Evolutionary conservation across 2,329 filamentous ascomycete species (phyloP), one percentile per base, ranked within the genome.

Genomic region (Gyromitra esculenta): DNA sequence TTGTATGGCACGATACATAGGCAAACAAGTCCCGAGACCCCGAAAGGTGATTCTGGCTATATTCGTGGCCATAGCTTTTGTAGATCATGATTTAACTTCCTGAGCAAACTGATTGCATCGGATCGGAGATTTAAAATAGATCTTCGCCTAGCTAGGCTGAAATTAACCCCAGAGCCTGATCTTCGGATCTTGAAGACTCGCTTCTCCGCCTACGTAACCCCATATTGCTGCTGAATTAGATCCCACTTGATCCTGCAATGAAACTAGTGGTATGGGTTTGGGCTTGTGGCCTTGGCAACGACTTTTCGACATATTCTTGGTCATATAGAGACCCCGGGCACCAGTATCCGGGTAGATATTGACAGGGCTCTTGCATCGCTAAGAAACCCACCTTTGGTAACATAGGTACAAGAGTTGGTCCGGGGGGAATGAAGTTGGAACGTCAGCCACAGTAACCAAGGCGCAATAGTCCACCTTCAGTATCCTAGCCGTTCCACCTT

Each of bases 61-160:
- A 25, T 56, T 31, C 52, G 31, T 18, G 52, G 9, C 35, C 52
- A 31, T 56, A 56, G 18, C 52, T 35, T 31, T 35, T 52, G 25
- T 13, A 56, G 8, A 56, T 56, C 52, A 11, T 56, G 52, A 56
- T 31, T 56, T 56, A 56, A 56, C 52, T 56, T 56, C 25, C 8
- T 15, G 6, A 13, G 25, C 18, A 31, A 56, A 31, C 7, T 8
- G 4, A 56, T 15, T 43, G 41, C 2, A 43, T 43, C 41, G 41
- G 18, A 25, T 25, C 52, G 52, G 52, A 56, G 48, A 52, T 52
- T 56, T 56, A 35, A 56, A 56, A 18, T 56, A 56, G 52, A 56
- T 56, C 21, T 56, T 56, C 52, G 52, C 15, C 31, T 13, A 56
- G 8, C 15, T 35, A 56, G 52, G 52, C 21, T 9, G 8, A 52